phyloP scores from a whole-genome alignment of 2,329 filamentous ascomycete genomes.

The Penicillium sp. region DNA sequence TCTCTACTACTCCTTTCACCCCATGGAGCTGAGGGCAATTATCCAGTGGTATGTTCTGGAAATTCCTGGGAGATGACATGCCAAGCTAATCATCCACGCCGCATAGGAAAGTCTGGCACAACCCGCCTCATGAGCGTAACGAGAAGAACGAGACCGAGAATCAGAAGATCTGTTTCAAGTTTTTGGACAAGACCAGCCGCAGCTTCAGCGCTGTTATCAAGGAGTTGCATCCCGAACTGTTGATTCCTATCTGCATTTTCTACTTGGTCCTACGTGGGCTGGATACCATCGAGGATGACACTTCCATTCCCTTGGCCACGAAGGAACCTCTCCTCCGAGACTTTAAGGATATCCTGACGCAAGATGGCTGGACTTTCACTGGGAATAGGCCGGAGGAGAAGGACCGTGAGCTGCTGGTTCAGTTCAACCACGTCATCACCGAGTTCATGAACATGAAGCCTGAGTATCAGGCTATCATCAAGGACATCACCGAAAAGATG shows the following conservation, averaged over 20 bases:
- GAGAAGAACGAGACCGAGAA: constrained; percentile 63
- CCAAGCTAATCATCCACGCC: constrained; percentile 8
- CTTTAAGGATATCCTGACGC: constrained; percentile 68
- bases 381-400: constrained; percentile 86
- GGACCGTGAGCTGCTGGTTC: constrained; percentile 80
- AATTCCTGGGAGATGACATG: neutral
- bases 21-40: constrained; percentile 68
- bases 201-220: constrained; percentile 90
- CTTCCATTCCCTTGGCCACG: constrained; percentile 69
- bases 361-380: constrained; percentile 82
- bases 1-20: constrained; percentile 66
- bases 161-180: constrained; percentile 74
- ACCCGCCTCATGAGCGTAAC: constrained; percentile 78
- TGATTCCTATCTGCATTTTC: constrained; percentile 81
- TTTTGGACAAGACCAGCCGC: constrained; percentile 77
- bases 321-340: constrained; percentile 80
- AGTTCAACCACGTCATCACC: constrained; percentile 76
- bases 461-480: constrained; percentile 74
- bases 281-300: constrained; percentile 98
- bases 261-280: constrained; percentile 86
- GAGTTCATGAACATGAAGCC: constrained; percentile 86
- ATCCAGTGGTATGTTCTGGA: constrained; percentile 65
- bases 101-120: constrained; percentile 87
- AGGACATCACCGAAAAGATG: constrained; percentile 89
- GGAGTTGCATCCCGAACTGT: constrained; percentile 87